Evolutionary conservation across 805 yeast species (phyloP), one percentile per base, ranked within the genome.

Genomic region (Lachancea sp.): DNA sequence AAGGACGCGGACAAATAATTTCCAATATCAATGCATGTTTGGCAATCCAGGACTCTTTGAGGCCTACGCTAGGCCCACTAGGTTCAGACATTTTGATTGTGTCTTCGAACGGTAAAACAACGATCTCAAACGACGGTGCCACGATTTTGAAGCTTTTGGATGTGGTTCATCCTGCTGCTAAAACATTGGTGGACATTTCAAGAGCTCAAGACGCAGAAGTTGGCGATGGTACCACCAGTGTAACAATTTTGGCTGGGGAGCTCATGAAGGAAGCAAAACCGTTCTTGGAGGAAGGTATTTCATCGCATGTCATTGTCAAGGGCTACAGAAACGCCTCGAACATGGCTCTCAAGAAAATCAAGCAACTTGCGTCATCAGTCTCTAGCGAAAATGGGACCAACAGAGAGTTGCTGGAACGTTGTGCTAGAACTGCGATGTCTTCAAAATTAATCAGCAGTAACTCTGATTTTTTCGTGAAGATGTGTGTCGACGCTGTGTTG

Each of bases 81-180:
- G 99, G 99, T 20, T 86, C 96, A 29, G 99, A 93, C 68, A 90
- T 91, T 52, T 72, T 93, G 62, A 81, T 93, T 58, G 97, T 91
- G 34, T 80, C 82, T 36, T 75, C 82, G 15, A 79, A 77, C 58
- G 95, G 95, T 45, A 82, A 78, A 56, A 87, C 98, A 39, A 93
- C 98, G 18, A 90, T 93, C 54, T 91, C 99, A 36, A 93, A 93
- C 66, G 99, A 93, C 63, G 99, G 99, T 54, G 99, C 99, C 34
- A 93, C 99, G 2, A 91, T 93, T 56, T 72, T 93, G 63, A 87
- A 84, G 62, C 73, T 93, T 46, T 70, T 93, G 54, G 99, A 93
- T 60, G 95, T 93, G 45, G 96, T 93, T 20, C 99, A 93, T 60
- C 99, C 99, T 9, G 99, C 99, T 10, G 99, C 99, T 11, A 89